Evolutionary conservation across 805 yeast species (phyloP).

Genomic region (Brettanomyces custersianus): DNA sequence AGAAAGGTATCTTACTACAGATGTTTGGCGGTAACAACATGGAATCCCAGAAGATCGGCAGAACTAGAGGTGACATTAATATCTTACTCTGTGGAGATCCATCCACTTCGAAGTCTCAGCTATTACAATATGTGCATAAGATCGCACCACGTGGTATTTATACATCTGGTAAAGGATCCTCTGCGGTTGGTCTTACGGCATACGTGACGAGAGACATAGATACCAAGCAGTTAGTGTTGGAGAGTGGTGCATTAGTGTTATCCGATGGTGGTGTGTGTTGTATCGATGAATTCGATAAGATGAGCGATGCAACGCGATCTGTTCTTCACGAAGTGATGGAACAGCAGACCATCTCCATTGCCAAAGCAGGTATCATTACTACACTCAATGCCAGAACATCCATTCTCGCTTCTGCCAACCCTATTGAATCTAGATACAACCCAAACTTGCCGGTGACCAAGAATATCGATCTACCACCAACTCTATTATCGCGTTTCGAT

Average conservation of each 20-base stretch:
- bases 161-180: slow-evolving; percentile 97
- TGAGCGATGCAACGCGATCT: slow-evolving; percentile 90
- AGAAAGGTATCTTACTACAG: slow-evolving; percentile 88
- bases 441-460: slow-evolving; percentile 92
- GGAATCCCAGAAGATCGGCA: slow-evolving; percentile 79
- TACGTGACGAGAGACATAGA: slow-evolving; percentile 92
- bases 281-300: slow-evolving; percentile 97
- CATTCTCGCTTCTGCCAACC: slow-evolving; percentile 92
- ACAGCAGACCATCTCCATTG: slow-evolving; percentile 96
- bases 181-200: slow-evolving; percentile 98
- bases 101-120: slow-evolving; percentile 92
- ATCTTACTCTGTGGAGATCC: slow-evolving; percentile 95
- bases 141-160: slow-evolving; percentile 97
- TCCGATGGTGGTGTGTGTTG: slow-evolving; percentile 99
- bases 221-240: slow-evolving; percentile 86
- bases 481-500: slow-evolving; percentile 89
- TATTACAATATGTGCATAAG: slow-evolving; percentile 89
- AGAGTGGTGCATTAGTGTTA: slow-evolving; percentile 90
- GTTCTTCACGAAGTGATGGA: slow-evolving; percentile 99
- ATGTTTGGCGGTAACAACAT: slow-evolving; percentile 95
- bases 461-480: slow-evolving; percentile 95
- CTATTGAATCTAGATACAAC: slow-evolving; percentile 90
- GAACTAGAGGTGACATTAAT: slow-evolving; percentile 93
- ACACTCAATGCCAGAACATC: slow-evolving; percentile 95
- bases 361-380: slow-evolving; percentile 97